Conservation (phyloP, 768 basidiomycete species). For the Steccherinum ochraceum region DNA sequence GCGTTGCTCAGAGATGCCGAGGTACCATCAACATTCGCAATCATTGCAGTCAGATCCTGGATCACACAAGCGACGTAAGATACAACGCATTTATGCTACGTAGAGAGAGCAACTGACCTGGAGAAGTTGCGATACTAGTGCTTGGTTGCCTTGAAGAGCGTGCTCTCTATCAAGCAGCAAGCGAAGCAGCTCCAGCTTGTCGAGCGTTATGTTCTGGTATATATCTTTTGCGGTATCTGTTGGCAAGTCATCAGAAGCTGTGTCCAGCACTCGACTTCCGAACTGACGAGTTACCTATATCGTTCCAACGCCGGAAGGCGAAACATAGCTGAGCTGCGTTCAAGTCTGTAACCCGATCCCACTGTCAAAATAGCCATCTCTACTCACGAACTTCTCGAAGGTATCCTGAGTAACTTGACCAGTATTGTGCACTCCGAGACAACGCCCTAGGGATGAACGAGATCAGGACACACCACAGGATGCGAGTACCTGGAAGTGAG, state of each 20-base stretch:
- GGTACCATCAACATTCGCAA: too few relatives aligned
- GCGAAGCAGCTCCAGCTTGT: constrained; percentile 46
- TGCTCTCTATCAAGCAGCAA: constrained; percentile 42
- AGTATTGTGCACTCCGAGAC: constrained; percentile 73
- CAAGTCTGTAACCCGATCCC: neutral
- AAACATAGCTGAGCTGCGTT: constrained; percentile 66
- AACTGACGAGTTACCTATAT: constrained; percentile 48
- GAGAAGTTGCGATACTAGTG: constrained; percentile 18
- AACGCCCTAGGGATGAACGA: constrained; percentile 47
- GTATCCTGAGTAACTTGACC: constrained; percentile 84
- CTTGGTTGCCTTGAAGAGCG: constrained; percentile 19
- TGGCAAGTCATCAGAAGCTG: neutral
- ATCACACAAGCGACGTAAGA: too few relatives aligned
- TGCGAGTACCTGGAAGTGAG: neutral
- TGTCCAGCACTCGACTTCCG: neutral
- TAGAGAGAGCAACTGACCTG: neutral
- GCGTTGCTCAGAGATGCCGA: too few relatives aligned
- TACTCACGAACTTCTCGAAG: constrained; percentile 70
- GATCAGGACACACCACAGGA: neutral
- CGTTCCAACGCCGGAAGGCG: constrained; percentile 67
- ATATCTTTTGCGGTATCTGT: constrained; percentile 59
- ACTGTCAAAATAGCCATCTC: neutral
- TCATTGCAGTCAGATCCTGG: too few relatives aligned
- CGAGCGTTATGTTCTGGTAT: constrained; percentile 58
- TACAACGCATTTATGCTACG: too few relatives aligned